Evolutionary conservation across 495 filamentous ascomycete species (phyloP).

Genomic region (Daldinia concentrica): DNA sequence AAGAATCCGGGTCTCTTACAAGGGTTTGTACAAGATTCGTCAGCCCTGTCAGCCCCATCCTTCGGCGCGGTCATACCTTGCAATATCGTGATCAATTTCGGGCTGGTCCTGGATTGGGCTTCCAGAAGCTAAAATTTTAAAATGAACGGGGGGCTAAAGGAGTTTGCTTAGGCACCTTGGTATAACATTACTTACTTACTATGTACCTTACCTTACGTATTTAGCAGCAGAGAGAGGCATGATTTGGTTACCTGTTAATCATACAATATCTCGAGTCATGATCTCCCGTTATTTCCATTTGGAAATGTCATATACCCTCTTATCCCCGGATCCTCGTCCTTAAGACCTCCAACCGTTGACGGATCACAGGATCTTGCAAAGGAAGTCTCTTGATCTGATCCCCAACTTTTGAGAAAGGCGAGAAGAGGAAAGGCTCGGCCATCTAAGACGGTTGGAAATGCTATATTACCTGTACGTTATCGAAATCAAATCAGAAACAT

Average conservation of each 20-base stretch:
- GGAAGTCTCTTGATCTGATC: constrained; percentile 5
- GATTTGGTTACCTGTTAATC: background rate
- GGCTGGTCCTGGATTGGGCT: constrained; percentile 29
- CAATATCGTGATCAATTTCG: constrained; percentile 39
- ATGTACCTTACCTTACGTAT: no score
- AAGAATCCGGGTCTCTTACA: constrained; percentile 38
- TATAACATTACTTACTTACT: background rate
- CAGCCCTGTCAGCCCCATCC: constrained; percentile 44
- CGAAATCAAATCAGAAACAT: constrained; percentile 43
- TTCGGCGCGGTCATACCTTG: constrained; percentile 20
- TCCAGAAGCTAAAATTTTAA: constrained; percentile 19
- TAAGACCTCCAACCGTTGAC: constrained; percentile 15
- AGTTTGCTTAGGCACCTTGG: constrained; percentile 20
- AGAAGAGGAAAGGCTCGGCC: constrained; percentile 23
- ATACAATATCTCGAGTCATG: constrained; percentile 5
- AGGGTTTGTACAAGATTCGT: constrained; percentile 24
- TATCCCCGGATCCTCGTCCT: background rate
- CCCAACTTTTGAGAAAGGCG: constrained; percentile 34
- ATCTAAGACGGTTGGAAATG: constrained; percentile 12
- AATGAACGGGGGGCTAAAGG: background rate
- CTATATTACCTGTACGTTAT: constrained; percentile 34
- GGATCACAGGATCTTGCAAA: constrained; percentile 17
- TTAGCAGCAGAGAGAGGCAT: background rate
- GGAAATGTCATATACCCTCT: background rate
- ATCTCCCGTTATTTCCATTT: constrained; percentile 7